Conservation (phyloP, 192 early-diverging fungal genomes). For the Podila horticola region DNA sequence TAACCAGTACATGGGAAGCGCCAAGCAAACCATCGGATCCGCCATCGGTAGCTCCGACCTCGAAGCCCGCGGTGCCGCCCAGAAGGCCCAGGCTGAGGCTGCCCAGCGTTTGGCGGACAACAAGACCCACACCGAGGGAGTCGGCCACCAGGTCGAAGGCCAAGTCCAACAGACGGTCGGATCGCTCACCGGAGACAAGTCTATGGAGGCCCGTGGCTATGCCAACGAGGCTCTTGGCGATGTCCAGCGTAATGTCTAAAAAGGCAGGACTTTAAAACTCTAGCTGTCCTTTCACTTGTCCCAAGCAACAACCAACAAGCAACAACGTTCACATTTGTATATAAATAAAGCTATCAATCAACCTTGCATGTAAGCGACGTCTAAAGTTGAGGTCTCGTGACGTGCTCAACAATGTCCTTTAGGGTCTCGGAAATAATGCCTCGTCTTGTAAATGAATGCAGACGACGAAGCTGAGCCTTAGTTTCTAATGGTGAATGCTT, state of each 20-base stretch:
- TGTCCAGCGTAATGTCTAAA: slow-evolving; percentile 5
- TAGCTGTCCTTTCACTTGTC: too few relatives aligned
- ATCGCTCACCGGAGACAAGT: slow-evolving; percentile 11
- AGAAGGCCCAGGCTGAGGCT: slow-evolving; percentile 8
- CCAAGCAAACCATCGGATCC: slow-evolving; percentile 5
- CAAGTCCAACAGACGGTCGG: slow-evolving; percentile 15
- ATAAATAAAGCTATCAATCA: too few relatives aligned
- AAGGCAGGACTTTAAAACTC: not conserved
- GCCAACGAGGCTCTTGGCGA: slow-evolving; percentile 13
- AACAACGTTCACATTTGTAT: too few relatives aligned
- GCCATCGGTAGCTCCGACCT: not conserved
- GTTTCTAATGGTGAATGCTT: too few relatives aligned
- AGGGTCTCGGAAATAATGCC: too few relatives aligned
- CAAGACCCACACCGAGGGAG: slow-evolving; percentile 8
- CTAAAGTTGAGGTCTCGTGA: too few relatives aligned
- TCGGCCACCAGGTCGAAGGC: slow-evolving; percentile 13
- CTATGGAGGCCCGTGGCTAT: slow-evolving; percentile 1
- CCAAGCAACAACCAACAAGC: too few relatives aligned
- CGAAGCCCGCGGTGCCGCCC: slow-evolving; percentile 6
- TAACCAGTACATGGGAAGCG: too few relatives aligned
- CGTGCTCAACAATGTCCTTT: too few relatives aligned
- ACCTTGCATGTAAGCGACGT: too few relatives aligned
- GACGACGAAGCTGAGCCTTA: too few relatives aligned
- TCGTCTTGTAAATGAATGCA: too few relatives aligned
- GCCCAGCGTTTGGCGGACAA: not conserved